Evolutionary conservation across 225 moss, liverwort and hornwort genomes (phyloP), one percentile per base, ranked within the genome.

Genomic region (Anthoceros angustus): DNA sequence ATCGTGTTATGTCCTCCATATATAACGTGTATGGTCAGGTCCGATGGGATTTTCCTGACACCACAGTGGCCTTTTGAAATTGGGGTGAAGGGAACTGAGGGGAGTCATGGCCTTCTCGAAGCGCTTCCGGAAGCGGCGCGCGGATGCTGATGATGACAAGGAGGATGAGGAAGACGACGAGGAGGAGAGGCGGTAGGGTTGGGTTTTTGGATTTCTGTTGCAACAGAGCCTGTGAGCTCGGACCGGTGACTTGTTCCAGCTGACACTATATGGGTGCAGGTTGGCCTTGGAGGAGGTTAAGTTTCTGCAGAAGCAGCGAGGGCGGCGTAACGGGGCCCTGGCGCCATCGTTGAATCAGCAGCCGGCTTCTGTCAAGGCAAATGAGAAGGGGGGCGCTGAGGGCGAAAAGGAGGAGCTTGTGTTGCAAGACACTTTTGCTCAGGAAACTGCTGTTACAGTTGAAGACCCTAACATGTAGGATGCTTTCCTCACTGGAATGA

Each of bases 401-500:
- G 94, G 90, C 65, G 88, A 95, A 67, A 92, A 92, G 67, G 94
- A 95, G 69, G 94, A 95, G 80, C 87, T 85, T 25, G 94, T 95
- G 4, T 70, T 95, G 79, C 94, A 95, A 76, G 90, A 95, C 63
- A 95, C 88, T 0, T 88, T 88, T 42, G 88, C 88, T 40, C 88
- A 86, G 73, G 88, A 88, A 80, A 88, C 88, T 39, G 80, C 84
- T 25, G 83, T 95, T 7, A 95, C 90, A 42, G 85, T 91, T 23
- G 90, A 95, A 81, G 94, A 95, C 69, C 94, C 90, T 25, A 95
- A 91, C 73, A 88, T 95, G 94, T 90, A 77, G 7, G n/a, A 6
- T 15, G n/a, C 23, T 15, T 8, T 20, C n/a, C 2, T 4, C 55
- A 46, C 16, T 10, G 45, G 10, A 46, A 10, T 75, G 79, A 70